Base-by-base conservation (phyloP, 495 filamentous ascomycete species). In the Penicillium samsonianum region DNA sequence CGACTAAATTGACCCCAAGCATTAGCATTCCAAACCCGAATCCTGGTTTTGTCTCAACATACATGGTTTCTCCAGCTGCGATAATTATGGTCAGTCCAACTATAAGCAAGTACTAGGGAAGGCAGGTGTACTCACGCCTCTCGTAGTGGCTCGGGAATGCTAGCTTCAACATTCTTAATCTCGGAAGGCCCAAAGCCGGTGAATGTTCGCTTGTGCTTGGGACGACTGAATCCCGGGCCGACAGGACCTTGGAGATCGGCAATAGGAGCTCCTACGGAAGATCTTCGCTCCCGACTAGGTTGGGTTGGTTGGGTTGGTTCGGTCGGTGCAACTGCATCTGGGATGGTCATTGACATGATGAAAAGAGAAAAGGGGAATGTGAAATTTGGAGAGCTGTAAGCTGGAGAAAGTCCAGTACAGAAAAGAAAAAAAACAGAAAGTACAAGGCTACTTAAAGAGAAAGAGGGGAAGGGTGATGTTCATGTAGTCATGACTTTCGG, bases 121-220 rank as follows among this genome's bases (percentile, higher is more conserved):
- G 14, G 31, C 10, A 9, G 26, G 55, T 31, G 31, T 26, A 78
- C 84, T 80, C 64, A 89, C 81, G 89, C 89, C 65, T 86, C 90
- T 68, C 95, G 83, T 71, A 96, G 84, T 28, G 87, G 84, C 68
- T 96, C 90, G 47, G 95, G 94, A 67, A 98, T 95, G 63, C 79
- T 84, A 30, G 83, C 91, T 76, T 98, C 94, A 41, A 97, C 90
- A 64, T 69, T 86, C 81, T 96, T 97, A 78, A 96, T 98, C 64
- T 98, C 93, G 3, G 80, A 75, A 23, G 90, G 81, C 25, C 92
- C 92, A 67, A 96, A 92, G 10, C 94, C 94, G 4, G 94, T 98
- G 61, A 87, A 87, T 16, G 92, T 97, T 49, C 94, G 84, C 79
- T 90, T 96, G 78, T 98, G 94, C 77, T 98, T 98, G 19, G 94